phyloP scores from a whole-genome alignment of 2,329 filamentous ascomycete genomes.

The Macroventuria anomochaeta region DNA sequence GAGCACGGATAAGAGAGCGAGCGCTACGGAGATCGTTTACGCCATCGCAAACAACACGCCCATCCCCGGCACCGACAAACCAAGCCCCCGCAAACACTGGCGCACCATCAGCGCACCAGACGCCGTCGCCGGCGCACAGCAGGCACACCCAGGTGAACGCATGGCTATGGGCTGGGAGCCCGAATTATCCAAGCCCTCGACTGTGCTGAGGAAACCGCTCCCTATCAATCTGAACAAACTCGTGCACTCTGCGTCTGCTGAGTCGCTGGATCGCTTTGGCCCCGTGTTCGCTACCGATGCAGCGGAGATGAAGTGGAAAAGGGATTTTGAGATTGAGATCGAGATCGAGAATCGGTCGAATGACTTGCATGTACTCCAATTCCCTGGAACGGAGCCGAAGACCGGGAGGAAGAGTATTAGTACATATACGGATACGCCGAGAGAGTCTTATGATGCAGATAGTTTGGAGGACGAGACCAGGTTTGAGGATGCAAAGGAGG shows the following conservation, averaged over 20 bases:
- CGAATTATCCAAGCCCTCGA: conserved; percentile 2
- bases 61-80: conserved; percentile 21
- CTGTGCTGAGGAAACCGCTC: not conserved
- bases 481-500: conserved; percentile 15
- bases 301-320: conserved; percentile 13
- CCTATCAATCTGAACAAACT: not conserved
- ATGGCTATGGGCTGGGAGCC: conserved; percentile 30
- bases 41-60: conserved; percentile 30
- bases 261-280: conserved; percentile 22
- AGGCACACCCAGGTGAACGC: not conserved
- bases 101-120: conserved; percentile 25
- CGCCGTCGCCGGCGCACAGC: not conserved
- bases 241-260: conserved; percentile 19
- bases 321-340: conserved; percentile 23
- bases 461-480: conserved; percentile 7
- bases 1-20: conserved; percentile 20
- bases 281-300: conserved; percentile 14
- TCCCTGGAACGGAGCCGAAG: not conserved
- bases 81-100: conserved; percentile 13
- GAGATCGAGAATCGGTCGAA: conserved; percentile 20
- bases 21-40: conserved; percentile 29
- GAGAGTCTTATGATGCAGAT: conserved; percentile 2
- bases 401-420: not conserved
- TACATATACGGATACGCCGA: conserved; percentile 4
- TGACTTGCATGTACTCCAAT: conserved; percentile 10